phyloP scores from a whole-genome alignment of 306 rosid species.

The Cyclanthera cordifolia region DNA sequence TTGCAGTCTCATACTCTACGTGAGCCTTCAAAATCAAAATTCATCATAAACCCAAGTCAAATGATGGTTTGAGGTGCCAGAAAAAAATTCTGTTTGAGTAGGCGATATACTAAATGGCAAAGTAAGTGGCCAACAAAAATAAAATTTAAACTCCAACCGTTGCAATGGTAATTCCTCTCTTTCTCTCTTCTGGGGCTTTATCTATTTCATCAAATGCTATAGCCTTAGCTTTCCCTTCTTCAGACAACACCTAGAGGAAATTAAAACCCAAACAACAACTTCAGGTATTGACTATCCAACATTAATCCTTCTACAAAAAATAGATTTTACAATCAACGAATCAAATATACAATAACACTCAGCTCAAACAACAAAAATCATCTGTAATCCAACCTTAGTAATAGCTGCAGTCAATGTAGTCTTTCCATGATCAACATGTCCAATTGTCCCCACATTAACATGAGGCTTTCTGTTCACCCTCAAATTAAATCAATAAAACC shows the following conservation, averaged over 20 bases:
- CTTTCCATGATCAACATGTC: slow-evolving; percentile 95
- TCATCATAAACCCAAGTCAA: not conserved
- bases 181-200: slow-evolving; percentile 95
- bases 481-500: slow-evolving; percentile 6
- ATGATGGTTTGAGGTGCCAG: not conserved
- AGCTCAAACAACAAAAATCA: not conserved
- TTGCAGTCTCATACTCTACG: slow-evolving; percentile 75
- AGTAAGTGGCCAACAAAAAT: not conserved
- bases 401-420: slow-evolving; percentile 95
- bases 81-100: not conserved
- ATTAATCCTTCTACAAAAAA: not conserved
- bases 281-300: not conserved
- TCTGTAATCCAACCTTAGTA: slow-evolving; percentile 57
- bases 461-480: slow-evolving; percentile 66
- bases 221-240: slow-evolving; percentile 93
- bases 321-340: not conserved
- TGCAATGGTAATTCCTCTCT: slow-evolving; percentile 90
- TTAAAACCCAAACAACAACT: slow-evolving; percentile 7
- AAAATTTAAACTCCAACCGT: slow-evolving; percentile 39
- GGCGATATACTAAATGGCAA: not conserved
- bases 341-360: not conserved
- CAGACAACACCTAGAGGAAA: slow-evolving; percentile 55
- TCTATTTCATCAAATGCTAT: slow-evolving; percentile 83
- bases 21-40: slow-evolving; percentile 50
- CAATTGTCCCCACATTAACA: slow-evolving; percentile 88